These are phyloP conservation scores for Fusarium sp. DNA, from an alignment of 2,329 filamentous ascomycete species.

Conservation along the genomic window DNA sequence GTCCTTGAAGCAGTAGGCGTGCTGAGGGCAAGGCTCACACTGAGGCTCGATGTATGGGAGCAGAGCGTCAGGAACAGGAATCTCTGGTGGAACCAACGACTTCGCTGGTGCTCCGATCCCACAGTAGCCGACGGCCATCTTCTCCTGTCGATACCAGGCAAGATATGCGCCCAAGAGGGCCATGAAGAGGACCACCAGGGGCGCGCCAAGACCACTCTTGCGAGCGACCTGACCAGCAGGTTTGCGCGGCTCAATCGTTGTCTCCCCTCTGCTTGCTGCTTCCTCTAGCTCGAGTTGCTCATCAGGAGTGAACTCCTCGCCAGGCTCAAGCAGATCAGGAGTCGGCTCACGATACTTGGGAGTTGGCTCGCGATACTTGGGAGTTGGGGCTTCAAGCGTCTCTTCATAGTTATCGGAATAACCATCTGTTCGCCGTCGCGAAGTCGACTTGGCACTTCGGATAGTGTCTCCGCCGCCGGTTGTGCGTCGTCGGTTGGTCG, in stretches of 20 bases:
- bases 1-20: constrained; percentile 88
- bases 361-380: constrained; percentile 44
- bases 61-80: constrained; percentile 77
- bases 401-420: constrained; percentile 46
- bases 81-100: constrained; percentile 60
- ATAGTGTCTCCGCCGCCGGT: constrained; percentile 53
- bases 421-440: constrained; percentile 56
- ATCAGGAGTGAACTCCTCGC: constrained; percentile 95
- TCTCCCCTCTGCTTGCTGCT: constrained; percentile 66
- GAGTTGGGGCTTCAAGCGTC: constrained; percentile 49
- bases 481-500: constrained; percentile 63
- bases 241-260: constrained; percentile 57
- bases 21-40: constrained; percentile 90
- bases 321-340: constrained; percentile 67
- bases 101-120: constrained; percentile 78
- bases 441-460: constrained; percentile 57
- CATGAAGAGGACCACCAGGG: constrained; percentile 77
- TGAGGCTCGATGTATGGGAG: constrained; percentile 77
- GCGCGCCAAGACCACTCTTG: constrained; percentile 67
- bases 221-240: constrained; percentile 50
- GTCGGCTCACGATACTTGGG: constrained; percentile 46
- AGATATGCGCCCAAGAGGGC: constrained; percentile 79
- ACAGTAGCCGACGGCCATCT: constrained; percentile 95
- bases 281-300: constrained; percentile 85
- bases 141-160: constrained; percentile 92